Evolutionary conservation across 1,284 basidiomycete species (phyloP), one percentile per base, ranked within the genome.

Genomic region (Trichosporon coremiiforme): DNA sequence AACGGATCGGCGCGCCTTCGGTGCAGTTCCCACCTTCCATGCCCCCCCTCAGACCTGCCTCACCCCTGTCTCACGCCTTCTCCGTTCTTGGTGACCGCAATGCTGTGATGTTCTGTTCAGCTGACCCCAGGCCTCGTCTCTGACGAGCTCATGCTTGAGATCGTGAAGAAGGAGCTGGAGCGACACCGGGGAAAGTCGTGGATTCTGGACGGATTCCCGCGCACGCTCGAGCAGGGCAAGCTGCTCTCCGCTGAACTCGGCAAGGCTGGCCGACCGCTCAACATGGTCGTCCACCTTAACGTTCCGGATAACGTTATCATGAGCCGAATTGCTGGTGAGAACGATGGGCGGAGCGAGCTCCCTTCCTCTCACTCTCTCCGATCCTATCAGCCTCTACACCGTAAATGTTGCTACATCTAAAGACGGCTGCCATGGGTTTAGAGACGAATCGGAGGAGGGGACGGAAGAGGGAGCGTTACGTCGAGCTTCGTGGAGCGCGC

Each of bases 191-290:
- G 80, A 66, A 80, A 78, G 77, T 82, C 80, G 75, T 98, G 95
- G 95, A 91, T 98, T 74, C 84, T 99, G 41, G 96, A 99, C 78
- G 96, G 96, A 5, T 99, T 99, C 79, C 96, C 96, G 36, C 90
- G 96, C 50, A 99, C 96, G 2, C 83, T 96, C 1, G 89, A 88
- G 17, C 96, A 99, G 83, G 96, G 93, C 0, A 86, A 90, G 80
- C 86, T 96, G 60, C 87, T 99, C 15, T n/a, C 15, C 4, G 57
- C 31, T 31, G 31, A 35, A 17, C 57, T 62, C 10, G 93, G 98
- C 72, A 66, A 77, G 5, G 80, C 84, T 12, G 79, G 80, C 50
- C 76, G 80, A 65, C 80, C 92, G 25, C 85, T 99, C 68, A 94
- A 90, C 73, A 87, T 98, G 71, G 89, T 98, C 65, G 89, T 97